Evolutionary conservation across 1,284 basidiomycete genomes (phyloP), one percentile per base, ranked within the genome.

Genomic region (Papiliotrema flavescens): DNA sequence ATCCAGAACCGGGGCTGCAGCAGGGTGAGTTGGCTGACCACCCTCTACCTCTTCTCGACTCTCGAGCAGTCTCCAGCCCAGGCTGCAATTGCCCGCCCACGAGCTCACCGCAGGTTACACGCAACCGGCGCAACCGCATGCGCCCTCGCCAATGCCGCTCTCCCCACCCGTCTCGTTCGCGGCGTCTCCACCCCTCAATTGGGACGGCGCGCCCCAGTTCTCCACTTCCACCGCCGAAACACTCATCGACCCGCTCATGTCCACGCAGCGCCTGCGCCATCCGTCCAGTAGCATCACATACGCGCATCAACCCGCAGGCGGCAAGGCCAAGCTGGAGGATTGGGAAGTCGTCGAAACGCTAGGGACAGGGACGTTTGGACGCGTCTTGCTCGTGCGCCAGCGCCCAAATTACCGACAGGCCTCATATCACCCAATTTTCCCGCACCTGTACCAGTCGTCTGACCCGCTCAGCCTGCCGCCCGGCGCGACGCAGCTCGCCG

Each of bases 271-370:
- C 42, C 26, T 15, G 15, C 49, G 24, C 13, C 26, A 48, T 22
- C 24, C 26, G 17, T 40, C 47, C 28, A 36, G 39, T 15, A 4
- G 23, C 8, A 24, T 41, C n/a, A 51, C 44, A 17, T 59, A 59
- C 45, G 49, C 52, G 17, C 59, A 61, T 40, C 63, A 58, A n/a
- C 47, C 47, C 3, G 28, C 59, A 23, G 59, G 53, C 54, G 59
- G 64, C 0, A 68, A 65, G 32, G 67, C 69, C 0, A 47, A 66
- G 5, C 55, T 77, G 20, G 62, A 70, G 43, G 74, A 76, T 57
- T 77, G 74, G 74, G 75, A 77, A 59, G 70, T 77, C 42, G 74
- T 77, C 39, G 75, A 77, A 51, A 77, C 75, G 1, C 61, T 77
- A 24, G 76, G 76, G n/a, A 76, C 75, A 1, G 76, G 76, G 1